Evolutionary conservation across 331 rosid genomes (phyloP), one percentile per base, ranked within the genome.

Genomic region (Quercus lobata): DNA sequence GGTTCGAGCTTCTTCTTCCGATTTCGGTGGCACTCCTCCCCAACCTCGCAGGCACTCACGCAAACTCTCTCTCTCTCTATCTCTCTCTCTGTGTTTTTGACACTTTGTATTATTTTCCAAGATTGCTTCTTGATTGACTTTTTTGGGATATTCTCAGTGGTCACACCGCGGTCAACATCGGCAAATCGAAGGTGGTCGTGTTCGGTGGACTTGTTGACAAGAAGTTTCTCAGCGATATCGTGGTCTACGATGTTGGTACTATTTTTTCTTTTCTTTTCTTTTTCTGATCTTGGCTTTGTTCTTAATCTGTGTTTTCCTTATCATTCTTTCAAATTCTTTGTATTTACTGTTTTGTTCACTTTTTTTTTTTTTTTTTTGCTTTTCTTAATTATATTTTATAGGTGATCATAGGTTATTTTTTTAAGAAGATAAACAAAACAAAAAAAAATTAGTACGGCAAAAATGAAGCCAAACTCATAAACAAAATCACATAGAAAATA

Each of bases 191-290:
- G 97, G 81, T 95, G 72, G 92, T 95, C 77, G 88, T 95, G 27
- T 95, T 95, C 75, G 97, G 99, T 3, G 99, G 99, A 73, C 94
- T 95, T 8, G 83, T 93, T 27, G 99, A 95, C 57, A 95, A 91
- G 89, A 91, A 82, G 82, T 95, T 95, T 76, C 94, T 95, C 41
- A 79, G 84, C 52, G 94, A 95, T 32, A 88, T 91, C 19, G 79
- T 82, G 72, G 98, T 95, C 84, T 95, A 86, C 69, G 99, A 95
- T 78, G 84, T 84, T 69, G 98, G 99, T 95, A 75, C 72, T 84
- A 49, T 32, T 30, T n/a, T 30, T 53, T 37, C n/a, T 34, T 11
- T 14, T 3, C 0, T 46, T 46, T 37, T 7, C n/a, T 54, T 60
- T 5, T 55, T 34, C 46, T 37, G 46, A 37, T 37, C 11, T 37